Evolutionary conservation across 768 basidiomycete genomes (phyloP).

Genomic region (Cystofilobasidium macerans): DNA sequence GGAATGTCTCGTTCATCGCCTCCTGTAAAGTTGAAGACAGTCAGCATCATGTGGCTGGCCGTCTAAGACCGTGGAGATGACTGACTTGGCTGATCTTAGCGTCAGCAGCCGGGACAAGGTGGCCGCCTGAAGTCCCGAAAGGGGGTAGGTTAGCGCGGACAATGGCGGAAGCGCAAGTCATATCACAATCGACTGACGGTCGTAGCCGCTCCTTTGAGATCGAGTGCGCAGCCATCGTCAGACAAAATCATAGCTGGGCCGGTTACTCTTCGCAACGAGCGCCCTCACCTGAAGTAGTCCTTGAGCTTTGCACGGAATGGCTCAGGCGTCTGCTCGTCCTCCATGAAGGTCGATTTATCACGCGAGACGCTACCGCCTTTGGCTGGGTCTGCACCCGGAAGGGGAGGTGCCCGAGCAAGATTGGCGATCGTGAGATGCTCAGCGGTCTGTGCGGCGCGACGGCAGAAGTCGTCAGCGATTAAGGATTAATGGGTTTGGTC

Average conservation of each 20-base stretch:
- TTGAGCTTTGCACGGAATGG: slow-evolving; percentile 68
- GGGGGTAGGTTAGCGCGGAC: too few species aligned
- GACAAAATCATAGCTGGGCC: too few species aligned
- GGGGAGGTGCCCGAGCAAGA: slow-evolving; percentile 37
- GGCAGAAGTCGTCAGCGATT: too few species aligned
- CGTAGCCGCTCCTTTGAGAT: neutral
- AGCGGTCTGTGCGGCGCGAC: slow-evolving; percentile 71
- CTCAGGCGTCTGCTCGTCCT: slow-evolving; percentile 67
- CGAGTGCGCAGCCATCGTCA: too few species aligned
- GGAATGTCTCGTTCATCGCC: slow-evolving; percentile 95
- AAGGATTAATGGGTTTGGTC: neutral
- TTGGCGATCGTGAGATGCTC: slow-evolving; percentile 81
- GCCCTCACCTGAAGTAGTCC: slow-evolving; percentile 51
- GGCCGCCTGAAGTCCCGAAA: too few species aligned
- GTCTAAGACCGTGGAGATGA: too few species aligned
- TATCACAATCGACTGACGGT: slow-evolving; percentile 2
- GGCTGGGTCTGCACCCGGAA: slow-evolving; percentile 19
- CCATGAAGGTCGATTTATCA: slow-evolving; percentile 62
- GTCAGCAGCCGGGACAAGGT: slow-evolving; percentile 80
- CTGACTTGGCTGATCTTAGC: slow-evolving; percentile 71
- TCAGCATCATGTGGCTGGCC: too few species aligned
- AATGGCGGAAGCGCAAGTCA: slow-evolving; percentile 44
- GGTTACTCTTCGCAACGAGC: too few species aligned
- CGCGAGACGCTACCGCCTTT: slow-evolving; percentile 49
- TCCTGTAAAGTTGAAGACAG: slow-evolving; percentile 43